These are phyloP conservation scores for Verticillium nonalfalfae DNA, from an alignment of 2,329 filamentous ascomycete genomes.

Conservation along the genomic window DNA sequence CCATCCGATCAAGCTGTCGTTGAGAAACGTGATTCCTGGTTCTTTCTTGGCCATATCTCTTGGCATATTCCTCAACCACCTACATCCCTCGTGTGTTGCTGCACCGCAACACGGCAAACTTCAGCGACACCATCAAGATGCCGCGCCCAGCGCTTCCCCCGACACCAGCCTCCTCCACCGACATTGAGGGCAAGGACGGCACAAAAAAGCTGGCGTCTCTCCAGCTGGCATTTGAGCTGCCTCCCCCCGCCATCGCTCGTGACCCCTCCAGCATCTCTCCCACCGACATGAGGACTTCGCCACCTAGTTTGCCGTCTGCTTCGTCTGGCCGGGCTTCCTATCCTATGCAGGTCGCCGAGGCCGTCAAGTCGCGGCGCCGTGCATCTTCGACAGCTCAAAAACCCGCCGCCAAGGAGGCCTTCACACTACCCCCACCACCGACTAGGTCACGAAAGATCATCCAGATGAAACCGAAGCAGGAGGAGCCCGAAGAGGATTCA, in stretches of 20 bases:
- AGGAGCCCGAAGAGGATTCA: conserved; percentile 17
- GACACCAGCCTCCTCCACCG: conserved; percentile 74
- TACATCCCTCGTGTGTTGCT: not conserved
- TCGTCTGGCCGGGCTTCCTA: conserved; percentile 23
- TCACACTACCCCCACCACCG: conserved; percentile 84
- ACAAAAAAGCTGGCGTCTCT: conserved; percentile 51
- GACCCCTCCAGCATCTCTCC: conserved; percentile 41
- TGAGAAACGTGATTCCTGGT: not conserved
- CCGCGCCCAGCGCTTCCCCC: conserved; percentile 61
- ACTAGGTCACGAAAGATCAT: conserved; percentile 94
- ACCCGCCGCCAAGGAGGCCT: conserved; percentile 51
- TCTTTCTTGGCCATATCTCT: not conserved
- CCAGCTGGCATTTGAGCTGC: conserved; percentile 67
- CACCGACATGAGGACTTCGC: conserved; percentile 24
- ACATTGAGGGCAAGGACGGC: conserved; percentile 68
- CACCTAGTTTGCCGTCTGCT: conserved; percentile 6
- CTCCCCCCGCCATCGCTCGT: conserved; percentile 63
- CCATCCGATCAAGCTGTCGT: not conserved
- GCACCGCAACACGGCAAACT: not conserved
- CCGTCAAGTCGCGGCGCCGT: conserved; percentile 47
- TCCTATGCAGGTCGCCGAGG: conserved; percentile 42
- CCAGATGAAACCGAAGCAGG: conserved; percentile 76
- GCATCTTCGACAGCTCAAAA: conserved; percentile 34
- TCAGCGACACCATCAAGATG: conserved; percentile 38
- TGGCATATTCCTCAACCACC: not conserved